Evolutionary conservation across 805 yeast genomes (phyloP), one percentile per base, ranked within the genome.

Genomic region (Metschnikowia borealis): DNA sequence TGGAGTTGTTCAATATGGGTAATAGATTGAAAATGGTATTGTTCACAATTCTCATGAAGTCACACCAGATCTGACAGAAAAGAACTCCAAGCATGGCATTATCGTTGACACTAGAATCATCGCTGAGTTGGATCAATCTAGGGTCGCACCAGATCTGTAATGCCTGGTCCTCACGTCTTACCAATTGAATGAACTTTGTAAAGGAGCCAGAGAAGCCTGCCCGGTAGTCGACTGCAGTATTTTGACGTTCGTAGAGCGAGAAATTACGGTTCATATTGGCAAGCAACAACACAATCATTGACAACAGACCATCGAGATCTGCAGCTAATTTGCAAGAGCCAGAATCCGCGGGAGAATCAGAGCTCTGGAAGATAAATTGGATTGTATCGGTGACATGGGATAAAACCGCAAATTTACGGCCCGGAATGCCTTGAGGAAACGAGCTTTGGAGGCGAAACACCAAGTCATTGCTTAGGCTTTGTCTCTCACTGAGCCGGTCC

Each of bases 61-160:
- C 73, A 38, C 55, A 53, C 77, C 77, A 73, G 6, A 71, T 32
- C 35, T 55, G 59, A 46, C 73, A 63, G 14, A 68, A 50, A 43
- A 69, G 70, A 5, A 67, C 39, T 38, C 67, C 60, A 6, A 71
- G 41, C 14, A 62, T 63, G 14, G 56, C 53, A 17, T 57, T 49
- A 36, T 60, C 61, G 39, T 54, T 56, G 17, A 53, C 55, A 1
- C 60, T 43, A 6, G 52, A 60, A 15, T 56, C 46, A 7, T 51
- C 62, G 20, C 49, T 46, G 40, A 67, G 55, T 2, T 33, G 39
- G 1, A 72, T 59, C 17, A 53, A 56, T 6, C 62, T 55, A 0
- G 77, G 77, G 48, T 69, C 68, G 34, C 62, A 62, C 75, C 75
- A 72, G 2, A 71, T 46, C 34, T 62, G 67, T 8, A 65, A 39